phyloP scores from a whole-genome alignment of 2,329 filamentous ascomycete species.

The Truncatella angustata region DNA sequence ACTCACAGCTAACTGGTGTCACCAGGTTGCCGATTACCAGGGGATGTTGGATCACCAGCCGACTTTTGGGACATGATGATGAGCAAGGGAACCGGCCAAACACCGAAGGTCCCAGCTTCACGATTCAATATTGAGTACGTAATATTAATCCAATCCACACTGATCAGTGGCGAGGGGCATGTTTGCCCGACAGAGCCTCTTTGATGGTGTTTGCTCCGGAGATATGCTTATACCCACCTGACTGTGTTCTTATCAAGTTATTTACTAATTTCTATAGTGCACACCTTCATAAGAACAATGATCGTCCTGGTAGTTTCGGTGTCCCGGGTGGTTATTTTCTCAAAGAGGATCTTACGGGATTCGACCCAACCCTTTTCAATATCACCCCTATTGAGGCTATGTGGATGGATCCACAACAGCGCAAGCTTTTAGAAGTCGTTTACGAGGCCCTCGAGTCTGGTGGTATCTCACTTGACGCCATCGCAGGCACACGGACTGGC shows the following conservation, averaged over 20 bases:
- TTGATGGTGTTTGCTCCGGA: background rate
- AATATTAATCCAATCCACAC: too few species aligned
- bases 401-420: conserved; percentile 39
- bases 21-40: conserved; percentile 16
- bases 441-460: conserved; percentile 38
- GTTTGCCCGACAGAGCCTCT: too few species aligned
- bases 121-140: conserved; percentile 16
- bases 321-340: conserved; percentile 10
- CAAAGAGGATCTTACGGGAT: conserved; percentile 25
- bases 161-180: too few species aligned
- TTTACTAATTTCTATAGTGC: conserved; percentile 20
- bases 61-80: conserved; percentile 17
- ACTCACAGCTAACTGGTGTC: too few species aligned
- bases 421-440: conserved; percentile 34
- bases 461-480: conserved; percentile 25
- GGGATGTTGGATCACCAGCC: conserved; percentile 12
- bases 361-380: conserved; percentile 37
- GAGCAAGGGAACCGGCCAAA: conserved; percentile 14
- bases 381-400: conserved; percentile 35
- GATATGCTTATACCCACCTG: too few species aligned
- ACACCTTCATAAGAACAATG: conserved; percentile 20
- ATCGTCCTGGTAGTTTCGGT: conserved; percentile 20
- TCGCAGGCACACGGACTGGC: conserved; percentile 22
- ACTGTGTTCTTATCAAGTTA: too few species aligned
- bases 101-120: conserved; percentile 15